phyloP scores from a whole-genome alignment of 805 yeast genomes.

The Yarrowia porcina region DNA sequence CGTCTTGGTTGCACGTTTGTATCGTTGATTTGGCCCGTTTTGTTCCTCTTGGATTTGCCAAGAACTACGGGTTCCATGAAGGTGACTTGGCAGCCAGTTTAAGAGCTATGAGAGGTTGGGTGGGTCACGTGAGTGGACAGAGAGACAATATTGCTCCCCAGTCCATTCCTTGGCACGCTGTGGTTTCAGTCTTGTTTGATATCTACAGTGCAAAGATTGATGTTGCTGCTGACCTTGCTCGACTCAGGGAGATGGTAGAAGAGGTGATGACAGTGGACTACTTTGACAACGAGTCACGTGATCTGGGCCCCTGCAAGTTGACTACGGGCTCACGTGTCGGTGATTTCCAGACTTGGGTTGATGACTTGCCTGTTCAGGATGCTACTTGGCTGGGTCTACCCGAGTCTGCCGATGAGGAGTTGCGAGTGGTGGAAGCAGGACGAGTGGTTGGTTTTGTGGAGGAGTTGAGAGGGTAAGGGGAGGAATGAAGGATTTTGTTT shows the following conservation, averaged over 20 bases:
- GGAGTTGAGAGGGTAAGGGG: constrained; percentile 6
- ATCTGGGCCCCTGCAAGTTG: not conserved
- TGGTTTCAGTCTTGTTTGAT: constrained; percentile 50
- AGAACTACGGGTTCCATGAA: constrained; percentile 66
- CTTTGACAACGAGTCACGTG: not conserved
- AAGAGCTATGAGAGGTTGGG: constrained; percentile 44
- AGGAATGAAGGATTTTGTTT: not conserved
- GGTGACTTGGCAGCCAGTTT: constrained; percentile 59
- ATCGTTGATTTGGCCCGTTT: constrained; percentile 57
- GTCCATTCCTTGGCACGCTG: constrained; percentile 52
- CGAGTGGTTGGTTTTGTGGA: constrained; percentile 19
- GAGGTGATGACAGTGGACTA: not conserved
- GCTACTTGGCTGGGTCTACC: constrained; percentile 21
- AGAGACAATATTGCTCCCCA: constrained; percentile 46
- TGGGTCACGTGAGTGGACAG: constrained; percentile 35
- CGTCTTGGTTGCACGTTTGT: constrained; percentile 70
- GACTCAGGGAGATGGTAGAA: not conserved
- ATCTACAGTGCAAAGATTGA: constrained; percentile 56
- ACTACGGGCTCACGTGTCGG: not conserved
- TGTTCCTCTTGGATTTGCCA: constrained; percentile 60
- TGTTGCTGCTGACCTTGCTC: constrained; percentile 29
- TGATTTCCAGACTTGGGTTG: not conserved
- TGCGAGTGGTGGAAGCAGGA: not conserved
- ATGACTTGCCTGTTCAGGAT: constrained; percentile 5
- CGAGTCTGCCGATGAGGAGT: constrained; percentile 1